Conservation (phyloP, 129 eudicot species). For the Sambucus nigra region DNA sequence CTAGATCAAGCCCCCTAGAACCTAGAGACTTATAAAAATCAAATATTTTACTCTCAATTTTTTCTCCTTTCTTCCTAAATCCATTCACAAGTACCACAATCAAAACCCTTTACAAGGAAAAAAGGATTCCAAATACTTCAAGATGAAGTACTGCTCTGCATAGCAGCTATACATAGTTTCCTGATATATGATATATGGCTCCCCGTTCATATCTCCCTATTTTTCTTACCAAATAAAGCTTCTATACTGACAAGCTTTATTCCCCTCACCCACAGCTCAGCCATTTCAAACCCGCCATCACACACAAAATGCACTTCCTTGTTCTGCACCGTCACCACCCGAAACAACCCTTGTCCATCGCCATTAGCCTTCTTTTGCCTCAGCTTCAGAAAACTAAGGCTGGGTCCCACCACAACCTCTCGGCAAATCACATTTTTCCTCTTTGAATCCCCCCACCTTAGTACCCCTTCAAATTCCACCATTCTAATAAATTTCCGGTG, state of each 20-base stretch:
- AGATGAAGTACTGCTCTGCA: conserved; percentile 61
- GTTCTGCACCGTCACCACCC: conserved; percentile 61
- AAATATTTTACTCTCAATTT: too few relatives aligned
- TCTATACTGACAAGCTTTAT: conserved; percentile 60
- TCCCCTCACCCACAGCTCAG: conserved; percentile 91
- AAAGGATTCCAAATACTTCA: conserved; percentile 33
- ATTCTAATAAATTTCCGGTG: conserved; percentile 55
- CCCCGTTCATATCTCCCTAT: conserved; percentile 7
- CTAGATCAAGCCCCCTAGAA: too few relatives aligned
- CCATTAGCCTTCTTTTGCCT: conserved; percentile 57
- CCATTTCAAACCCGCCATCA: conserved; percentile 72
- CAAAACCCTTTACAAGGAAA: conserved; percentile 17
- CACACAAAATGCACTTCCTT: conserved; percentile 96
- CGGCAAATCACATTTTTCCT: conserved; percentile 62
- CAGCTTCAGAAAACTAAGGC: conserved; percentile 40
- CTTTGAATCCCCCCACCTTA: conserved; percentile 77
- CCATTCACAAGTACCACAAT: conserved; percentile 4
- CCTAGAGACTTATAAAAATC: too few relatives aligned
- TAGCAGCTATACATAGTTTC: conserved; percentile 21
- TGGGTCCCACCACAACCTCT: conserved; percentile 67
- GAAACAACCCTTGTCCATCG: conserved; percentile 47
- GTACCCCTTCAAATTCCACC: conserved; percentile 41
- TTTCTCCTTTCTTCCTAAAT: not conserved
- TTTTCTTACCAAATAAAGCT: conserved; percentile 24
- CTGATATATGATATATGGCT: not conserved